Percentiles rank a stretch among this genome's conserved stretches.
phyloP scores from a whole-genome alignment of 371 early-diverging fungal species.

The Mucor circinelloides region DNA sequence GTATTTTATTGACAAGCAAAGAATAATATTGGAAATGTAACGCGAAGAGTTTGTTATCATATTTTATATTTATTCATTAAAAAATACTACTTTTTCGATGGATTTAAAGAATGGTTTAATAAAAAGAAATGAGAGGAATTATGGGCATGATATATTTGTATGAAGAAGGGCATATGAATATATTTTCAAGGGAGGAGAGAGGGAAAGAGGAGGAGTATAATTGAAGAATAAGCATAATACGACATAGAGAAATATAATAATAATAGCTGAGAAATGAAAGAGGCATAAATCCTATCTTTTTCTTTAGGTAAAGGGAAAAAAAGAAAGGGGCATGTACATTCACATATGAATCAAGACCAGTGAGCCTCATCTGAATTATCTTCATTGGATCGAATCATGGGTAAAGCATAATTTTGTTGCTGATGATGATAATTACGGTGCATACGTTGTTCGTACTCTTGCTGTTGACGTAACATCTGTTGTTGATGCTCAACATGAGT shows the following conservation, averaged over 20 bases:
- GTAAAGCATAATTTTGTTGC: constrained; percentile 18
- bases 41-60: background rate
- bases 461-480: constrained; percentile 10
- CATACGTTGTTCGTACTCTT: constrained; percentile 23
- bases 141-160: background rate
- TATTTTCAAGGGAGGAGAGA: background rate
- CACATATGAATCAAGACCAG: constrained; percentile 12
- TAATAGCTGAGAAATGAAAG: background rate
- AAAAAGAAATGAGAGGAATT: background rate
- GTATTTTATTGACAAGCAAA: background rate
- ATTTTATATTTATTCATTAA: background rate
- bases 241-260: background rate
- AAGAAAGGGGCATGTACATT: background rate
- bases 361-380: constrained; percentile 10
- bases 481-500: constrained; percentile 21
- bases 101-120: background rate
- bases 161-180: background rate
- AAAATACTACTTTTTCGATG: background rate
- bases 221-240: background rate
- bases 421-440: constrained; percentile 19
- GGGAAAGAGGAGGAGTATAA: background rate
- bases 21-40: background rate
- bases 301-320: background rate
- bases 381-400: constrained; percentile 29
- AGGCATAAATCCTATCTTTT: background rate